Base-by-base conservation (phyloP, 768 basidiomycete genomes). In the Rhizopogon rudus region DNA sequence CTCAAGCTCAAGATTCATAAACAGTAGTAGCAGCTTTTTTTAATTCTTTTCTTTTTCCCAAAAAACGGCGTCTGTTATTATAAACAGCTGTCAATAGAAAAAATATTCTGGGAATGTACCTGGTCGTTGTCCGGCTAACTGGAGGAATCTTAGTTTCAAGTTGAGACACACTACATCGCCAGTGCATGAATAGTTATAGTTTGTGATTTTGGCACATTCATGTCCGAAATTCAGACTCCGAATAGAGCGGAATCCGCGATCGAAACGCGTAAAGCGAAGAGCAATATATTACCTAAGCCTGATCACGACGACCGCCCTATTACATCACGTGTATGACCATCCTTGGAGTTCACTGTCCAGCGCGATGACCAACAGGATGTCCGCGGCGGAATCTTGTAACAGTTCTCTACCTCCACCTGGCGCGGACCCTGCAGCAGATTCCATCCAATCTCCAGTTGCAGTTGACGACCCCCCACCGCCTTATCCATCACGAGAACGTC, bases 391-490 rank as follows among this genome's bases (percentile, higher is more conserved):
- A 6, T 16, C 33, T 33, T 7, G 0, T 25, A 25, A 25, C 25
- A 25, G 3, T 25, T 25, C 25, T 25, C 25, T 20, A 14, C 28
- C 43, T 44, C 43, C 28, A 29, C n/a, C 8, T 5, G n/a, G 10
- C 52, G 12, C 7, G 9, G 42, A 50, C 29, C 37, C 7, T 52
- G 48, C 60, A 28, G 63, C 61, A 17, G 43, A 42, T 0, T 28
- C 35, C 5, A 65, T 5, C 49, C 63, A 10, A 57, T 54, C 9
- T 33, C 9, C 10, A 10, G 33, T 22, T 16, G 46, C 61, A 2
- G 53, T 55, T 5, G 54, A 68, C 9, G 87, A 89, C 60, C 87
- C 87, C 3, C 87, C 87, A 9, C 87, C 87, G 0, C 87, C 87
- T 2, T 89, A 89, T 67, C 87, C 86, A 17, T 73, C 76, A 1